Base-by-base conservation (phyloP, 495 filamentous ascomycete species). In the Daldinia grandis region DNA sequence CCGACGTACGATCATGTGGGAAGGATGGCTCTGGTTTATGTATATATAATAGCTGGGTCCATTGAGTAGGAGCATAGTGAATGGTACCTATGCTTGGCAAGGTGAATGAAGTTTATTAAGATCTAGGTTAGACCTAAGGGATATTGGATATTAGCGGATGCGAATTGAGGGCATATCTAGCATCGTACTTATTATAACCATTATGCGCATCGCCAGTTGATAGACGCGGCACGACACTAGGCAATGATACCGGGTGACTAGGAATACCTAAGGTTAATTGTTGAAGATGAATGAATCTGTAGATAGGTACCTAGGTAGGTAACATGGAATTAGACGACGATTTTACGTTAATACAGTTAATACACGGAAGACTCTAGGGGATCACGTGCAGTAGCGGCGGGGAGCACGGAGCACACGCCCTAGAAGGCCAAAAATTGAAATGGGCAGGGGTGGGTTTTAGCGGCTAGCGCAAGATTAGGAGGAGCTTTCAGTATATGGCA, bases 301-400 rank as follows among this genome's bases (percentile, higher is more conserved):
- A 30, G 49, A 17, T 27, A n/a, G n/a, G n/a, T n/a, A n/a, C n/a
- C n/a, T n/a, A n/a, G n/a, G n/a, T n/a, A n/a, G n/a, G n/a, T n/a
- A n/a, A n/a, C n/a, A n/a, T n/a, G n/a, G n/a, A 24, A 30, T 28
- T 30, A 53, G 49, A 30, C 25, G 5, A 53, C 7, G 24, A 28
- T 24, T 19, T 47, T 21, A 24, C 19, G 8, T 47, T 24, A 14
- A 47, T 24, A 35, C 31, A 40, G 8, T 12, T 21, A 2, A 24
- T 15, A 5, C 35, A 44, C 1, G 4, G 30, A 28, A 28, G 51
- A 33, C 28, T 55, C 10, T 53, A 53, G 33, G 15, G n/a, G 1
- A 65, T 72, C 69, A 72, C 69, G 69, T 72, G 69, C 53, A n/a
- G 24, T 50, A 55, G 49, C 35, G 19, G 69, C 64, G 62, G 64